Evolutionary conservation across 169 alveolate species (phyloP).

Genomic region (Plasmodium knowlesi): DNA sequence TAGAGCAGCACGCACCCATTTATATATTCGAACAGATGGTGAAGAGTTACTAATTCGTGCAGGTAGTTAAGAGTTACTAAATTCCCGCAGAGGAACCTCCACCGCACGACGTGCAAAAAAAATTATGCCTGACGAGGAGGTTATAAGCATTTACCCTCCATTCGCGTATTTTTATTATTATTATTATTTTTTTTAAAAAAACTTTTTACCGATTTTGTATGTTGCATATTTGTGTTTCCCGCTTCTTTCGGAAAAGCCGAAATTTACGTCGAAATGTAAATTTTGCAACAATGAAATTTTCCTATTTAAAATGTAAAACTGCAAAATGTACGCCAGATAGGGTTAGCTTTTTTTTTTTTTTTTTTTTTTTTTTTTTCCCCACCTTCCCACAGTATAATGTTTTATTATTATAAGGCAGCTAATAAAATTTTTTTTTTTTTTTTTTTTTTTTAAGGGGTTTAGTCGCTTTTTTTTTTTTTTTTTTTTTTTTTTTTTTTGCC

Average conservation of each 20-base stretch:
- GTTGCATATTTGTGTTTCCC: neutral
- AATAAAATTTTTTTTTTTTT: neutral
- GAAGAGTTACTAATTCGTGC: constrained; percentile 18
- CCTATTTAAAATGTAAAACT: neutral
- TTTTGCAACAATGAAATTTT: neutral
- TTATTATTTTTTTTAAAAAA: too few species aligned
- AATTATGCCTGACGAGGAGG: neutral
- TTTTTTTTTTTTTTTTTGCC: neutral
- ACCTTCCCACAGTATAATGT: neutral
- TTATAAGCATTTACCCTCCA: neutral
- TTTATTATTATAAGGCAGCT: neutral
- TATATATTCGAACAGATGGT: constrained; percentile 71
- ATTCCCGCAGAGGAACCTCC: constrained; percentile 14
- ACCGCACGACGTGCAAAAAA: neutral
- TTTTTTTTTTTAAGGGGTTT: neutral
- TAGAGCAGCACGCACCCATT: constrained; percentile 41
- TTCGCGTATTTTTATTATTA: neutral
- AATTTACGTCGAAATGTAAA: neutral
- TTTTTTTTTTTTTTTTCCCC: neutral
- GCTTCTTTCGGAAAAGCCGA: neutral
- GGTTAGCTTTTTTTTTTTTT: neutral
- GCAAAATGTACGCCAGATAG: neutral
- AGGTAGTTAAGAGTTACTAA: neutral
- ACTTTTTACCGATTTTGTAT: neutral
- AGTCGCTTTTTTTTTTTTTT: neutral